Evolutionary conservation across 331 rosid species (phyloP), one percentile per base, ranked within the genome.

Genomic region (Stylosanthes scabra): DNA sequence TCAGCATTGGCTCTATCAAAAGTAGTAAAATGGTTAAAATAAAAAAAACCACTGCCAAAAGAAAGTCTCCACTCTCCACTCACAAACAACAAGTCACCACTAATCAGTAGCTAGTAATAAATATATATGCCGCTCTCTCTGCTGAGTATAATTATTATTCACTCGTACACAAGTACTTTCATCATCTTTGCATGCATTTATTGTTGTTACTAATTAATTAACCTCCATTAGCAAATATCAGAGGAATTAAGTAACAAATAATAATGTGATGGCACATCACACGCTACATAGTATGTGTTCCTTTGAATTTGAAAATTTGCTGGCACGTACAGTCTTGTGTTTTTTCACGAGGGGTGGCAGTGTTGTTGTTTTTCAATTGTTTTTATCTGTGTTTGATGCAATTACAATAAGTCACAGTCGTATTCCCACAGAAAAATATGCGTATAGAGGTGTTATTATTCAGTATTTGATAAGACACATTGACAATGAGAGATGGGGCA

Each of bases 391-490:
- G n/a, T 10, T 13, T 42, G 2, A 62, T 55, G 1, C 56, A 31
- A 71, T 68, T 25, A 74, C 34, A 72, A 67, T 67, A 61, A 72
- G 74, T 79, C 79, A 65, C 6, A 61, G 47, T 61, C 37, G 37
- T 31, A 31, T 31, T 31, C 80, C 72, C 84, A 63, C 80, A 69
- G 45, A 63, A 56, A 81, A 70, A 50, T 39, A 78, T 44, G 69
- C 61, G 50, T 45, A 52, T 34, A 44, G 47, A 37, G 58, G 60
- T 59, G 47, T 68, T 79, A 31, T 37, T 12, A 14, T 66, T 66
- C 28, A 58, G 65, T 60, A 70, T 52, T 80, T 59, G 84, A 85
- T 42, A 80, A 75, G 87, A 82, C 87, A 80, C 20, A 49, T 77
- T 80, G 83, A 80, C 78, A 71, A 73, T 68, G n/a, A n/a, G 75